Base-by-base conservation (phyloP, 108 stramenopile species). In the Conticribra weissflogii region DNA sequence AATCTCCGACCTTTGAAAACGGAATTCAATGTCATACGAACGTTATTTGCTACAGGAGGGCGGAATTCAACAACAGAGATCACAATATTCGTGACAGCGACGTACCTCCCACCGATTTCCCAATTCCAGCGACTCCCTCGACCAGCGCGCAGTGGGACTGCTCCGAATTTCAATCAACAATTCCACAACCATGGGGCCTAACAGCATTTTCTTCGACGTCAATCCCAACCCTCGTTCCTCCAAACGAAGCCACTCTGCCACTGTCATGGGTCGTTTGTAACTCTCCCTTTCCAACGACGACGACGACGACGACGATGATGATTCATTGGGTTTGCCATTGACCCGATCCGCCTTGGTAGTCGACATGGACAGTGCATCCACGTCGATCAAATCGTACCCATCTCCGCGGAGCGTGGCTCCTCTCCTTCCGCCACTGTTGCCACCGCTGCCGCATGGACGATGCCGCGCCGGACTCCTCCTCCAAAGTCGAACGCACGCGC, bases 1-100 rank as follows among this genome's bases (percentile, higher is more conserved):
- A 89, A 59, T 92, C 91, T 55, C 91, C 91, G 25, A 85, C 84
- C 76, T 82, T n/a, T n/a, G n/a, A n/a, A n/a, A n/a, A n/a, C n/a
- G n/a, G n/a, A n/a, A n/a, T n/a, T n/a, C n/a, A n/a, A n/a, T n/a
- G n/a, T n/a, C n/a, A n/a, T n/a, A n/a, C n/a, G n/a, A n/a, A n/a
- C n/a, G n/a, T n/a, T n/a, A n/a, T n/a, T n/a, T n/a, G n/a, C n/a
- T n/a, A n/a, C n/a, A n/a, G n/a, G n/a, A n/a, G n/a, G n/a, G n/a
- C n/a, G n/a, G n/a, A n/a, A n/a, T n/a, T n/a, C n/a, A n/a, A n/a
- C n/a, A n/a, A n/a, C n/a, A n/a, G n/a, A n/a, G n/a, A n/a, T n/a
- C n/a, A n/a, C n/a, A n/a, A n/a, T n/a, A 9, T 41, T 12, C 18
- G 30, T 2, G 58, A 32, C 28, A 41, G 1, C 7, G 17, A 29